These are phyloP conservation scores for Candida ascalaphidarum DNA, from an alignment of 805 yeast genomes.

Conservation along the genomic window DNA sequence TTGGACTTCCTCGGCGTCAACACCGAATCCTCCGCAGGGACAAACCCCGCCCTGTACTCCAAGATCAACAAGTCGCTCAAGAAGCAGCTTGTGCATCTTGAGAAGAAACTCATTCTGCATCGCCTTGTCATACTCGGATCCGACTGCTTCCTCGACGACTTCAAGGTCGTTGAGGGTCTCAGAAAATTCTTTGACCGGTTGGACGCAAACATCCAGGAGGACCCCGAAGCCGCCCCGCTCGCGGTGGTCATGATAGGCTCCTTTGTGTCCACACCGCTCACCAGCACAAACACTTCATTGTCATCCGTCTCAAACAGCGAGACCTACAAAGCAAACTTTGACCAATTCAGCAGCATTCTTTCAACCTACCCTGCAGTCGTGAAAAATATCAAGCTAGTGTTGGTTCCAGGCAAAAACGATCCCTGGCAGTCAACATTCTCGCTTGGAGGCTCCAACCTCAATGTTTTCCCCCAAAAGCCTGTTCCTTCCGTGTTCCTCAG, in stretches of 20 bases:
- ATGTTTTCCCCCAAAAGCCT: conserved; percentile 50
- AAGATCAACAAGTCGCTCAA: conserved; percentile 57
- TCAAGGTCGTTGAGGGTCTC: conserved; percentile 52
- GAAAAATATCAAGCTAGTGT: conserved; percentile 46
- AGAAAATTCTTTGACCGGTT: conserved; percentile 51
- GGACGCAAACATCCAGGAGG: conserved; percentile 24
- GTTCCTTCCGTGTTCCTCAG: conserved; percentile 68
- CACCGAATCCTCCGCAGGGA: conserved; percentile 3
- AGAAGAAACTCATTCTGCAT: conserved; percentile 47
- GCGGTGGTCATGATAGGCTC: conserved; percentile 80
- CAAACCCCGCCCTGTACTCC: conserved; percentile 22
- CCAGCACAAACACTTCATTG: conserved; percentile 43
- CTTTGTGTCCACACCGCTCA: conserved; percentile 59
- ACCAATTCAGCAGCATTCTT: conserved; percentile 59
- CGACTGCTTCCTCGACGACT: conserved; percentile 58
- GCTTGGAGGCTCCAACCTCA: conserved; percentile 39
- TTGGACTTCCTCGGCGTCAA: conserved; percentile 53
- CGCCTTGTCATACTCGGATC: conserved; percentile 67
- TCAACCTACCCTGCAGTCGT: conserved; percentile 50
- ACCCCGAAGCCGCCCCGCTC: conserved; percentile 47
- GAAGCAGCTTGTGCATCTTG: conserved; percentile 46
- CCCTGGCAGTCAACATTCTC: conserved; percentile 81
- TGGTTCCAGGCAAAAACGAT: conserved; percentile 87
- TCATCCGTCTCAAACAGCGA: conserved; percentile 43
- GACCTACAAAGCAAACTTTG: conserved; percentile 60